Base-by-base conservation (phyloP, 495 filamentous ascomycete species). In the Penicillium roqueforti region DNA sequence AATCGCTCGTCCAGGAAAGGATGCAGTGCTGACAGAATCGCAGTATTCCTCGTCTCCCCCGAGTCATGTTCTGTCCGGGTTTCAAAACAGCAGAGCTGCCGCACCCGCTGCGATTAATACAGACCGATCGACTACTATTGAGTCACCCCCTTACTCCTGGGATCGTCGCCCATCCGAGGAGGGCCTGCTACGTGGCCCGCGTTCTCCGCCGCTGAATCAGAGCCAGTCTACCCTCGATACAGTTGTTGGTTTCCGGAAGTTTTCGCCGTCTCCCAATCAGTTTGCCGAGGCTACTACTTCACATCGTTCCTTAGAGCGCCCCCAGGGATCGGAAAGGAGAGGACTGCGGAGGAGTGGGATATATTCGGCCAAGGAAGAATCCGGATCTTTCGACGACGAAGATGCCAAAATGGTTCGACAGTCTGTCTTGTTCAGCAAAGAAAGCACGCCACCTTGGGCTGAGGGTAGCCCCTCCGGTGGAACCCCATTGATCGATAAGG, bases 131-230 rank as follows among this genome's bases (percentile, higher is more conserved):
- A 69, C 73, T 9, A 71, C 75, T 32, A 69, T 82, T 38, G 81
- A 84, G 28, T 72, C 80, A 13, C 80, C 86, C 4, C 85, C 81
- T 31, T 80, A 83, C 54, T 89, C 87, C 4, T 87, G 82, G 84
- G 82, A 70, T 47, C 89, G 85, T 60, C 80, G 82, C 50, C 76
- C 83, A 47, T 87, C 87, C 3, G 74, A 77, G 48, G 85, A 89
- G 36, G 80, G 79, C 14, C 67, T 88, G 26, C 77, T 89, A 40
- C 65, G 59, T 52, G 61, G 73, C 47, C 22, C 62, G 11, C 29
- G 56, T 47, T 38, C 25, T 7, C 44, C 38, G 8, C 43, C 31
- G 6, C 37, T 25, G 23, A 42, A 28, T 19, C 43, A 54, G 36
- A 22, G 23, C 16, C 51, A 47, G 2, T 54, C 49, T n/a, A 37